phyloP scores from a whole-genome alignment of 495 filamentous ascomycete genomes.

The Glonium stellatum region DNA sequence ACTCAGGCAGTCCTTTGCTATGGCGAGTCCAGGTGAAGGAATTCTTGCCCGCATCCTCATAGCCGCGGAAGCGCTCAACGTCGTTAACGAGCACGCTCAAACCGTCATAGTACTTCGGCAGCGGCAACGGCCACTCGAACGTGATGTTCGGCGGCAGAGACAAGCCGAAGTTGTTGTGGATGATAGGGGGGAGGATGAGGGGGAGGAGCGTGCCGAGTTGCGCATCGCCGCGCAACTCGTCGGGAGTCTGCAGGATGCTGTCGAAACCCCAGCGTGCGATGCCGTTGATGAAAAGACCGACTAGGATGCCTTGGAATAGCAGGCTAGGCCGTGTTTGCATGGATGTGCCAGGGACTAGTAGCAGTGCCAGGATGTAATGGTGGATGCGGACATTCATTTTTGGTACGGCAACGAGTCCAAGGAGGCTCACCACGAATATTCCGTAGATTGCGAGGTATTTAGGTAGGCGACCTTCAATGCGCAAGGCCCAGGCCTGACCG shows the following conservation, averaged over 20 bases:
- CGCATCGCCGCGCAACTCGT: constrained; percentile 60
- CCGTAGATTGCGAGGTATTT: constrained; percentile 53
- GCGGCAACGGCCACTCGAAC: constrained; percentile 47
- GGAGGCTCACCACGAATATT: constrained; percentile 38
- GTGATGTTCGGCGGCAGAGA: constrained; percentile 43
- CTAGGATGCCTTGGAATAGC: constrained; percentile 77
- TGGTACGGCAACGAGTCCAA: constrained; percentile 60
- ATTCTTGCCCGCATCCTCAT: constrained; percentile 29
- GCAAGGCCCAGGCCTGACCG: constrained; percentile 39
- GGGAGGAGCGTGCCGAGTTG: constrained; percentile 66
- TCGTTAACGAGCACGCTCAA: constrained; percentile 89
- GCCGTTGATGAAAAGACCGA: constrained; percentile 89
- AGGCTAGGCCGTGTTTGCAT: constrained; percentile 74
- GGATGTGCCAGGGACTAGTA: constrained; percentile 74
- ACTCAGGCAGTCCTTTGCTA: constrained; percentile 47
- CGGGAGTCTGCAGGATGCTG: constrained; percentile 76
- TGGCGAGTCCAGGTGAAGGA: constrained; percentile 27
- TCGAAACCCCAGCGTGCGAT: constrained; percentile 92
- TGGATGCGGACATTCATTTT: constrained; percentile 86
- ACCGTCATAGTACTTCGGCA: constrained; percentile 55
- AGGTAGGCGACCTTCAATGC: constrained; percentile 39
- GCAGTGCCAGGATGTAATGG: constrained; percentile 83
- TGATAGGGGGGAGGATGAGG: constrained; percentile 44
- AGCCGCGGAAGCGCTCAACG: constrained; percentile 63
- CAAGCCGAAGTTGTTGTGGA: constrained; percentile 25